Base-by-base conservation (phyloP, 495 filamentous ascomycete genomes). In the Penicillium paradoxum region DNA sequence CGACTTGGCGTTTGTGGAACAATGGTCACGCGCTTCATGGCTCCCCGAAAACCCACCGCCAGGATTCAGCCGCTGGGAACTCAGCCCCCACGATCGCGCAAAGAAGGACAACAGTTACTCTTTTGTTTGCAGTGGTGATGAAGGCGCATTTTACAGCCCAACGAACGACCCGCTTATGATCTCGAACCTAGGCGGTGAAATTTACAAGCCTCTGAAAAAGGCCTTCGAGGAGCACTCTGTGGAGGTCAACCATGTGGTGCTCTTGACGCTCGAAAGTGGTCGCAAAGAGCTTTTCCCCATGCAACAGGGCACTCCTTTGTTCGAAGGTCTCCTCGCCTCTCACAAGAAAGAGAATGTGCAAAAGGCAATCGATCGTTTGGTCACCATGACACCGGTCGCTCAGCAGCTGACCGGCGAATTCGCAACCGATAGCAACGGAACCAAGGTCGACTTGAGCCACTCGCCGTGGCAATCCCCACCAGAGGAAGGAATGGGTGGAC, bases 221-320 rank as follows among this genome's bases (percentile, higher is more conserved):
- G 68, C 62, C 4, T 69, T 71, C 30, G 17, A 66, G 15, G 49
- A 67, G 21, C 51, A 65, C 36, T 54, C 65, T 0, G 66, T 69
- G 4, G 37, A 54, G 6, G 73, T 78, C 24, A 68, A 75, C 17
- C 67, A 78, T 58, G 59, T 78, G 4, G 62, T 76, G 10, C 36
- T 78, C 7, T 44, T 78, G 27, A 72, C 73, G 21, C 62, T 78
- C 14, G 74, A 78, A 55, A 75, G 71, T 48, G 73, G 73, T 7
- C 64, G 74, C 37, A 78, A 76, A 45, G 73, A 78, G 33, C 53
- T 75, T 33, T 78, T 78, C 52, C 74, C 74, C 3, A 59, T 73
- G 45, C 66, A 73, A 45, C 69, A 73, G 34, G 68, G 69, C 10
- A 68, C 63, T 10, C 58, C 59, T 6, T 47, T 78, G 19, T 73